A percentile compares a stretch with the other conserved stretches of the same genome.
phyloP scores from a whole-genome alignment of 2,329 filamentous ascomycete genomes.

The Ophiostoma montium region DNA sequence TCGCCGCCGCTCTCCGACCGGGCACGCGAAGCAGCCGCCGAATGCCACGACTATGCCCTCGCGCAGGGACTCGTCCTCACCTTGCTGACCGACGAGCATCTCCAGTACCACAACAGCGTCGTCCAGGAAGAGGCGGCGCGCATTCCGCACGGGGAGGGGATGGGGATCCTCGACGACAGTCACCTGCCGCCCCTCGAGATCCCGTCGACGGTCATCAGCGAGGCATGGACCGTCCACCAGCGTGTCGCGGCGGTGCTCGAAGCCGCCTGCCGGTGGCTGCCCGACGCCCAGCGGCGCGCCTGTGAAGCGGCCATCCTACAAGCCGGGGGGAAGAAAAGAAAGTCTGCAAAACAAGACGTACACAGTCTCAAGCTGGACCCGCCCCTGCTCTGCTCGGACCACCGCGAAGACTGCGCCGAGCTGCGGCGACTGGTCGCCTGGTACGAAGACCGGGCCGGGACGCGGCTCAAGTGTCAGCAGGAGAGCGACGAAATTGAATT shows the following conservation, averaged over 20 bases:
- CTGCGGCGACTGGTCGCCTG: background rate
- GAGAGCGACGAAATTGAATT: background rate
- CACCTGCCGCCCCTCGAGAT: conserved; percentile 4
- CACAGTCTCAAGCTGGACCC: background rate
- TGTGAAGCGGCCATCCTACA: background rate
- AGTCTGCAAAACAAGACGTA: background rate
- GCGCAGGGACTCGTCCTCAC: conserved; percentile 4
- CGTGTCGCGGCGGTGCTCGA: conserved; percentile 3
- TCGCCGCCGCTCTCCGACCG: background rate
- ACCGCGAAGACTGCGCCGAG: conserved; percentile 8
- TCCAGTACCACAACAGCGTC: conserved; percentile 1
- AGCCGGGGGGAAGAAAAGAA: background rate
- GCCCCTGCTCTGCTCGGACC: background rate
- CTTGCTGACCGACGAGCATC: conserved; percentile 5
- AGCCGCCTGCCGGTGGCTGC: background rate
- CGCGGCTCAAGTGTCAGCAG: background rate
- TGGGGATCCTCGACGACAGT: background rate
- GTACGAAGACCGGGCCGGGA: background rate
- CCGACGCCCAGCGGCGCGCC: background rate
- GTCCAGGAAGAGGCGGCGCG: background rate
- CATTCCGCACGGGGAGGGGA: background rate
- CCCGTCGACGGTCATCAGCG: background rate
- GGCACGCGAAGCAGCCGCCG: background rate
- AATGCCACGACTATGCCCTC: conserved; percentile 4
- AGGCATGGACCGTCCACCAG: conserved; percentile 7